phyloP scores from a whole-genome alignment of 2,329 filamentous ascomycete genomes.

The Exserohilum turcica region DNA sequence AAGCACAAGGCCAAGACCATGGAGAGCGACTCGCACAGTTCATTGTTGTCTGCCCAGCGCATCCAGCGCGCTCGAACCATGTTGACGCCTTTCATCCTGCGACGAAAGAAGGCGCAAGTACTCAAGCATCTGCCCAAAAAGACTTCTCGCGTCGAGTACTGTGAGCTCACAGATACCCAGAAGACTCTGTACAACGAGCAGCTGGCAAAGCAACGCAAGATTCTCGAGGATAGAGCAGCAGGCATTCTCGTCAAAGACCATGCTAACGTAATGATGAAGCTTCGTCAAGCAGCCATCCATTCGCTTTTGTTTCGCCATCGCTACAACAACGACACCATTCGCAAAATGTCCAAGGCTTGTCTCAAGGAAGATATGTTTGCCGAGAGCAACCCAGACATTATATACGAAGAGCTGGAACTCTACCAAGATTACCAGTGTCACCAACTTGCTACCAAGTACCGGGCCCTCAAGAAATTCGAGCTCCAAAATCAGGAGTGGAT shows the following conservation, averaged over 20 bases:
- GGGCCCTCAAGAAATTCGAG: slow-evolving; percentile 60
- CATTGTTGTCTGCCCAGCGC: slow-evolving; percentile 83
- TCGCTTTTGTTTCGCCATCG: slow-evolving; percentile 83
- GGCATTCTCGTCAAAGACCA: slow-evolving; percentile 61
- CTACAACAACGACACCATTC: slow-evolving; percentile 75
- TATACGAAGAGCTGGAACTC: slow-evolving; percentile 59
- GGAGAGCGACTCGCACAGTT: slow-evolving; percentile 71
- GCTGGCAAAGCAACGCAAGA: slow-evolving; percentile 65
- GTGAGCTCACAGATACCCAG: slow-evolving; percentile 76
- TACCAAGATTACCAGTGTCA: slow-evolving; percentile 68
- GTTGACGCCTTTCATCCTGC: slow-evolving; percentile 91
- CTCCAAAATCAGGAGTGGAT: slow-evolving; percentile 68
- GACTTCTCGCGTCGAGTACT: slow-evolving; percentile 76
- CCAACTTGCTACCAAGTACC: slow-evolving; percentile 60
- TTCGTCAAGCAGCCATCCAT: slow-evolving; percentile 91
- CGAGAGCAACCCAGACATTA: slow-evolving; percentile 56
- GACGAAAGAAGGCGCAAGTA: slow-evolving; percentile 91
- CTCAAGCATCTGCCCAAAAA: slow-evolving; percentile 82
- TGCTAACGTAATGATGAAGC: slow-evolving; percentile 74
- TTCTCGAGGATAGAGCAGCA: slow-evolving; percentile 63
- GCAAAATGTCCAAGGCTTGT: slow-evolving; percentile 77
- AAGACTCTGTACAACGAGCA: slow-evolving; percentile 73
- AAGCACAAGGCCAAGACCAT: slow-evolving; percentile 87
- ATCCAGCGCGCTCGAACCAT: slow-evolving; percentile 88
- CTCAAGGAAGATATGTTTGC: slow-evolving; percentile 68